These are phyloP conservation scores for Yarrowia sp. DNA, from an alignment of 805 yeast genomes.

Conservation along the genomic window DNA sequence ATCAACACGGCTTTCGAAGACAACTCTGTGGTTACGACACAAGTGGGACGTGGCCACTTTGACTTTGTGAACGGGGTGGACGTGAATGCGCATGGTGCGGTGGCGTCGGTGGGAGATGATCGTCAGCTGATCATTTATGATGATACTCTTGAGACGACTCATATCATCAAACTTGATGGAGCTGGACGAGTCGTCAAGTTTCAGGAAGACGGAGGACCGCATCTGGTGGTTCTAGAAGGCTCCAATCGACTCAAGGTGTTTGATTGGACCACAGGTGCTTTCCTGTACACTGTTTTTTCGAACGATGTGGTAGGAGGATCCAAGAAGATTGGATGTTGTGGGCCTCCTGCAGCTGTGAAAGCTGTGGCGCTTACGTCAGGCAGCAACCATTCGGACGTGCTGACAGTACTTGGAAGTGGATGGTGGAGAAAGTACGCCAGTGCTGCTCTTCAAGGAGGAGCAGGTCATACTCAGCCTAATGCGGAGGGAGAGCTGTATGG, in stretches of 20 bases:
- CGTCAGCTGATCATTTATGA: slow-evolving; percentile 34
- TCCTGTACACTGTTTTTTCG: slow-evolving; percentile 41
- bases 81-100: slow-evolving; percentile 36
- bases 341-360: background rate
- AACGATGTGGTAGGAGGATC: slow-evolving; percentile 32
- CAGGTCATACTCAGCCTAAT: slow-evolving; percentile 39
- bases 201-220: slow-evolving; percentile 41
- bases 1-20: slow-evolving; percentile 22
- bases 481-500: slow-evolving; percentile 29
- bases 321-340: slow-evolving; percentile 9
- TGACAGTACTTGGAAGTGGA: slow-evolving; percentile 40
- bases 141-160: background rate
- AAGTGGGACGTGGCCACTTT: slow-evolving; percentile 31
- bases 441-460: slow-evolving; percentile 37
- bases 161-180: slow-evolving; percentile 30
- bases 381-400: slow-evolving; percentile 32
- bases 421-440: slow-evolving; percentile 40
- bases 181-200: slow-evolving; percentile 38
- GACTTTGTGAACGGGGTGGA: slow-evolving; percentile 39
- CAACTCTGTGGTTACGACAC: slow-evolving; percentile 8
- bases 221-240: slow-evolving; percentile 40
- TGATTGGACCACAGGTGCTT: slow-evolving; percentile 40
- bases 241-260: slow-evolving; percentile 38
- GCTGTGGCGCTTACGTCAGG: slow-evolving; percentile 33
- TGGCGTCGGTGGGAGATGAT: slow-evolving; percentile 41